These are phyloP conservation scores for Aristolochia californica DNA, from an alignment of 164 flowering plant genomes.

Conservation along the genomic window DNA sequence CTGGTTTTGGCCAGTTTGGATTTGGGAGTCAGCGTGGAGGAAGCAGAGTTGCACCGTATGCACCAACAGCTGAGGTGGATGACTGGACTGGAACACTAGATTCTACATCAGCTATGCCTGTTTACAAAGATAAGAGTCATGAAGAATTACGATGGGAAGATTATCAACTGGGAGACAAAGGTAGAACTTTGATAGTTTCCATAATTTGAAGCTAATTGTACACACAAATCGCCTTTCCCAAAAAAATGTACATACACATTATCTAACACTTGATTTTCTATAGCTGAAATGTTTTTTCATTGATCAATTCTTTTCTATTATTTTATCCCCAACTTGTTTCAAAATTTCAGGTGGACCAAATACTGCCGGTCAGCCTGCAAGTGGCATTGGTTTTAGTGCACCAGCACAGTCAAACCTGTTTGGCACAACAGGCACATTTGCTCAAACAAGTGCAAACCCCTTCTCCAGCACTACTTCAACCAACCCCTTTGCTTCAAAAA, in stretches of 20 bases:
- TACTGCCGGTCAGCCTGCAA: constrained; percentile 57
- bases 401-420: constrained; percentile 41
- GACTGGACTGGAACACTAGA: constrained; percentile 45
- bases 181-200: constrained; percentile 17
- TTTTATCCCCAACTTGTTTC: background rate
- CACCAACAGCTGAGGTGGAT: constrained; percentile 63
- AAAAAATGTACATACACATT: background rate
- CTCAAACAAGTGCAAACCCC: constrained; percentile 55
- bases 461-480: constrained; percentile 47
- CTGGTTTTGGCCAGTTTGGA: constrained; percentile 51
- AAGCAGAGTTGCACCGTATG: constrained; percentile 57
- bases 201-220: background rate
- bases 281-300: too few relatives aligned
- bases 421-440: constrained; percentile 41
- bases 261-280: background rate
- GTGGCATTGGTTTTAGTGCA: constrained; percentile 34
- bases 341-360: constrained; percentile 65
- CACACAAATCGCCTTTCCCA: too few relatives aligned
- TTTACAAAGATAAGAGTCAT: constrained; percentile 85
- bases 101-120: constrained; percentile 95
- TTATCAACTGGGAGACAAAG: constrained; percentile 88
- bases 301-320: background rate
- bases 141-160: constrained; percentile 99
- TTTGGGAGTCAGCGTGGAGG: constrained; percentile 80
- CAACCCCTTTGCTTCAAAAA: constrained; percentile 53